Conservation (phyloP, 1,139 yeast genomes). For the Hansenula lynferdii region DNA sequence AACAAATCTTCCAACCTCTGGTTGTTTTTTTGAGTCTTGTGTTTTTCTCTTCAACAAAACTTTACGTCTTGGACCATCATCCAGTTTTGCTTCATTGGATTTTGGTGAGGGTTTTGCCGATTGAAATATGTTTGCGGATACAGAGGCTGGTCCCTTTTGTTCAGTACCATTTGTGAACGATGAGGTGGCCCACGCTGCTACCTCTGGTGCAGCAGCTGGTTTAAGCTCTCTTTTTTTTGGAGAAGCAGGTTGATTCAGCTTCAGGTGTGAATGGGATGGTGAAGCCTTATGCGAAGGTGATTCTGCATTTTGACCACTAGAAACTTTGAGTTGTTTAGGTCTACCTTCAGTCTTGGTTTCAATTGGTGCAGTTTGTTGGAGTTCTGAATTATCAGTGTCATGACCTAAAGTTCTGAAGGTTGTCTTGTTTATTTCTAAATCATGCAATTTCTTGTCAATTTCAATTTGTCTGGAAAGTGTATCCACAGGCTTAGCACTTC, state of each 20-base stretch:
- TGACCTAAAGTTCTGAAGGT: slow-evolving; percentile 48
- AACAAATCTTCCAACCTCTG: slow-evolving; percentile 5
- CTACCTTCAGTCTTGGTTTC: too few relatives aligned
- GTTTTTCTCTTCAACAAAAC: slow-evolving; percentile 17
- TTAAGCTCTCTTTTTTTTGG: slow-evolving; percentile 5
- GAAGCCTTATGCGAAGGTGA: background rate
- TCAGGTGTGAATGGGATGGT: background rate
- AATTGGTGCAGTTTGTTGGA: background rate
- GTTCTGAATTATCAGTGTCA: slow-evolving; percentile 1
- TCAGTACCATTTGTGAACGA: background rate
- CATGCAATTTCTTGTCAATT: slow-evolving; percentile 42
- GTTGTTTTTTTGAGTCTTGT: slow-evolving; percentile 15
- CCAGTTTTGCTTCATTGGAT: slow-evolving; percentile 1
- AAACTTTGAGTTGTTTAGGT: too few relatives aligned
- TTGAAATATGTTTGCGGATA: slow-evolving; percentile 4
- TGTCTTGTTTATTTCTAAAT: slow-evolving; percentile 48
- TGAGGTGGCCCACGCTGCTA: slow-evolving; percentile 14
- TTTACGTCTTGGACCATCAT: slow-evolving; percentile 10
- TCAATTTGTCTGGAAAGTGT: slow-evolving; percentile 41
- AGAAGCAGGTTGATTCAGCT: slow-evolving; percentile 1
- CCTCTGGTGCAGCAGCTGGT: slow-evolving; percentile 16
- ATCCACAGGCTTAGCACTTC: slow-evolving; percentile 51
- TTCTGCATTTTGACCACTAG: background rate
- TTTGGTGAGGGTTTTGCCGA: slow-evolving; percentile 6
- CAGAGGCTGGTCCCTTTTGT: slow-evolving; percentile 1